A percentile compares a stretch with the other conserved stretches of the same genome.
Evolutionary conservation across 176 grass and related monocot genomes (phyloP).

Genomic region (Eragrostis nindensis): DNA sequence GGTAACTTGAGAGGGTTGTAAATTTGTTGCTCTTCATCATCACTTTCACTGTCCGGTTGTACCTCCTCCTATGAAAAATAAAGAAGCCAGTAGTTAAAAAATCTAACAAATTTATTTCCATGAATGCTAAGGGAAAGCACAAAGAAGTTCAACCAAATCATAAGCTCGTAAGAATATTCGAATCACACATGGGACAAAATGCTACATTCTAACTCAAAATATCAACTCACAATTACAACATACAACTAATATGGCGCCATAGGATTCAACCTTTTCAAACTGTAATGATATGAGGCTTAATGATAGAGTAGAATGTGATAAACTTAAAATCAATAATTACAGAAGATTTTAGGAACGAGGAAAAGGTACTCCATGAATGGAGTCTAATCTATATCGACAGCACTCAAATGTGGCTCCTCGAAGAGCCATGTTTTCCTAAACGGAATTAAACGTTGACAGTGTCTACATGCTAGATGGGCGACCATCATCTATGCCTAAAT

Average conservation of each 20-base stretch:
- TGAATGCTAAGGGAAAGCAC: constrained; percentile 9
- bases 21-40: constrained; percentile 94
- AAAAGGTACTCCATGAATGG: neutral
- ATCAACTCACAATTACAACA: neutral
- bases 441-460: too few species aligned
- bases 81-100: constrained; percentile 1
- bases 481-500: too few species aligned
- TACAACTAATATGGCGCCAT: neutral
- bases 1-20: constrained; percentile 98
- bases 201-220: neutral
- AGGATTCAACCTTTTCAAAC: neutral
- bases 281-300: neutral
- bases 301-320: neutral
- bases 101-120: neutral
- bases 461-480: too few species aligned
- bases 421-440: too few species aligned
- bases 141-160: neutral
- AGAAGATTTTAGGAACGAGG: neutral
- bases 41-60: constrained; percentile 87
- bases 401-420: neutral
- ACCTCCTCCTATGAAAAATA: constrained; percentile 69
- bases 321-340: neutral
- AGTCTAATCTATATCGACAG: neutral
- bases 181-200: neutral
- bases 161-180: neutral